A percentile compares a stretch with the other conserved stretches of the same genome.
Conservation (phyloP, 129 eudicot species). For the Helianthus annuus region HanXRQr2.0-SUNRISE NC_035447.2:37042549-37043048, state of each 20-base stretch:
- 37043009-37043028: slow-evolving; percentile 70
- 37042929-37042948: slow-evolving; percentile 82
- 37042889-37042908: slow-evolving; percentile 52
- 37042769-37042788: slow-evolving; percentile 52
- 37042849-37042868: slow-evolving; percentile 74
- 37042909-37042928: slow-evolving; percentile 73
- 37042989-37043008: slow-evolving; percentile 75
- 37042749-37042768: slow-evolving; percentile 65
- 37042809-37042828: slow-evolving; percentile 79
- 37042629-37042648: no score
- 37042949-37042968: slow-evolving; percentile 76
- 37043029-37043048: slow-evolving; percentile 66
- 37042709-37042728: slow-evolving; percentile 65
- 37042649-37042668: neutral
- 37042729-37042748: slow-evolving; percentile 81
- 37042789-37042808: slow-evolving; percentile 66
- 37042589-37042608: no score
- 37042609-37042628: no score
- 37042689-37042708: neutral
- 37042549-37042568: no score
- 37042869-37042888: slow-evolving; percentile 78
- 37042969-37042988: slow-evolving; percentile 69
- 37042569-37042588: no score
- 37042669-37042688: neutral
- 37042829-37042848: slow-evolving; percentile 83